phyloP scores from a whole-genome alignment of 1,139 yeast genomes.

The Sugiyamaella castrensis region DNA sequence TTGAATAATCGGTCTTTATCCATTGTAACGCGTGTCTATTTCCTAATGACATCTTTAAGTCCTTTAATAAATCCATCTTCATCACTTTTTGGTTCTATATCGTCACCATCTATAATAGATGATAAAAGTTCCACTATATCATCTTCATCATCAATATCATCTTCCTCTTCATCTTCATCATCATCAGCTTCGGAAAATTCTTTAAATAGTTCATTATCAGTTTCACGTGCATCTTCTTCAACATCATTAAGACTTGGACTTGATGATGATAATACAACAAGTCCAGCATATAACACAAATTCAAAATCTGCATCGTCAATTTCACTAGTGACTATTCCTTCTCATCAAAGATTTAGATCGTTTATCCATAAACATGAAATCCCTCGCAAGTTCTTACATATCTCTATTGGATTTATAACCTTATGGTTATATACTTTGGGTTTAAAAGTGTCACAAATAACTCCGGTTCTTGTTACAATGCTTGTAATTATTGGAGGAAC shows the following conservation, averaged over 20 bases:
- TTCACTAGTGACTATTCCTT: conserved; percentile 25
- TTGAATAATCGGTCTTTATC: no score
- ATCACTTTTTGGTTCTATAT: no score
- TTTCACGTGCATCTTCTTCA: conserved; percentile 7
- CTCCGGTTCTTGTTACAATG: conserved; percentile 50
- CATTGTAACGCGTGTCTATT: no score
- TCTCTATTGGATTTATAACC: conserved; percentile 81
- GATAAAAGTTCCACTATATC: neutral
- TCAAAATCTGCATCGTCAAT: conserved; percentile 13
- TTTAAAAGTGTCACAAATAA: conserved; percentile 51
- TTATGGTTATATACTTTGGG: conserved; percentile 69
- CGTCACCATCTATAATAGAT: no score
- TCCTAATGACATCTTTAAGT: no score
- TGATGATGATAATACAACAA: neutral
- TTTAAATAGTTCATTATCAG: neutral
- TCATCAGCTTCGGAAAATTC: conserved; percentile 4
- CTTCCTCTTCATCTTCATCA: neutral
- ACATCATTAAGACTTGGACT: conserved; percentile 4
- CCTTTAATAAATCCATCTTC: no score
- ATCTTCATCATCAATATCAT: no score
- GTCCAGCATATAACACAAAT: conserved; percentile 27
- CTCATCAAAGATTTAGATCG: conserved; percentile 45
- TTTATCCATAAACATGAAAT: conserved; percentile 76
- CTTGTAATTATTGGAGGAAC: conserved; percentile 56
- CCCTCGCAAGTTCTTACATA: conserved; percentile 82